Evolutionary conservation across 371 early-diverging fungal species (phyloP), one percentile per base, ranked within the genome.

Genomic region (Coemansia sp.): DNA sequence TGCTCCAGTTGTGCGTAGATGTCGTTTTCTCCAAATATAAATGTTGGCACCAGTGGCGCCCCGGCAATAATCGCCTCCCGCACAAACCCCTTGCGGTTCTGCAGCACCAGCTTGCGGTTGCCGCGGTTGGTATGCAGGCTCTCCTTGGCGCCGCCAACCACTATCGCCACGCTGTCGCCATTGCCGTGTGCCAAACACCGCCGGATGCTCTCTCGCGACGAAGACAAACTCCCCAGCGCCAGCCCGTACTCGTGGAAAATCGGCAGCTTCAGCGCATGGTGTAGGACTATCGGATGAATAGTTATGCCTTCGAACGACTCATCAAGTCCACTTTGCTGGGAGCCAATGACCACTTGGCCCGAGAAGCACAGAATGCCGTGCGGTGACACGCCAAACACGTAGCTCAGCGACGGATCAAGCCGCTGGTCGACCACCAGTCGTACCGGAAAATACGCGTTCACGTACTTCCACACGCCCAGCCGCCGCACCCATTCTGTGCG

Each of bases 311-410:
- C 88, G 47, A 89, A 85, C 12, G 80, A 59, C 43, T 85, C 77
- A 7, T 87, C 86, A 50, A 92, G 81, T 1, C 84, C 78, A 36
- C 84, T 85, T 1, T 85, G 85, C 66, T 89, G 86, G 12, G 89
- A 93, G 6, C 82, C 92, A 84, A 94, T 92, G 52, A 89, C 88
- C 41, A 86, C 81, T 63, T 87, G 87, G 0, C 93, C 92, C 4
- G 94, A 94, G 66, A 91, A 81, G 7, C 86, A 84, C 59, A 94
- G 87, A 56, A 96, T 89, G 11, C 94, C 92, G 57, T 92, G 92
- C 26, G 92, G 92, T 57, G 90, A 89, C 59, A 89, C 89, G 11
- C 89, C 89, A 70, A 90, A 86, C 14, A 92, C 79, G 55, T 92
- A 92, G 65, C 61, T 74, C n/a, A 41, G 35, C 14, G 45, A 36